Conservation (phyloP, 2,329 filamentous ascomycete species). For the Pseudogymnoascus sp. region DNA sequence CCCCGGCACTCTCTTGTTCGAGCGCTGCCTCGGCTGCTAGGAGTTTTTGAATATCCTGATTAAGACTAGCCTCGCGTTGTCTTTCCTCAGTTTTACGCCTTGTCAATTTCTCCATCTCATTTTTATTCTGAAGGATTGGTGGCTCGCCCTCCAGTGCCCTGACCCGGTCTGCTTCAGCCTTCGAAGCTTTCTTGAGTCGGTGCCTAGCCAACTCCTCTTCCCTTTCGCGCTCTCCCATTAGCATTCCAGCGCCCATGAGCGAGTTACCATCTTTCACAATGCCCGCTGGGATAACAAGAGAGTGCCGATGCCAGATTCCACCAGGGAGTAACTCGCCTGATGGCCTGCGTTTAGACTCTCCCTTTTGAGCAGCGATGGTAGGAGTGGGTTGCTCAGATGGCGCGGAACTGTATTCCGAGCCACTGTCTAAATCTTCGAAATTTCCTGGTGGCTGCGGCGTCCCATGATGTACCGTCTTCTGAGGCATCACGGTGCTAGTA, state of each 20-base stretch:
- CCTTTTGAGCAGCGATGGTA: not conserved
- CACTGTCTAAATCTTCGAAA: not conserved
- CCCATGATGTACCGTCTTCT: not conserved
- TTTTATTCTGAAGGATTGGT: not conserved
- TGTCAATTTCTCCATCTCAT: not conserved
- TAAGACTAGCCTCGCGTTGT: not conserved
- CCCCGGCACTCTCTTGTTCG: not conserved
- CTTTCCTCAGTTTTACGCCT: constrained; percentile 5
- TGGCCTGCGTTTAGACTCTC: not conserved
- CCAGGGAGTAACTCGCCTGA: not conserved
- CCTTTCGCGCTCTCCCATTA: not conserved
- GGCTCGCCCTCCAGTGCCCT: not conserved
- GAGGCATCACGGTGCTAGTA: not conserved
- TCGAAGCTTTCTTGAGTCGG: not conserved
- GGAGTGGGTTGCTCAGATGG: not conserved
- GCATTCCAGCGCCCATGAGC: constrained; percentile 1
- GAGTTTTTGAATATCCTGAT: constrained; percentile 4
- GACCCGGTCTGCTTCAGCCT: not conserved
- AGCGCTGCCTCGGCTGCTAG: not conserved
- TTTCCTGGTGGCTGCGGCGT: constrained; percentile 1
- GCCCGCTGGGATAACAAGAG: constrained; percentile 2
- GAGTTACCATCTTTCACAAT: not conserved
- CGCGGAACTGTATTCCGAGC: not conserved
- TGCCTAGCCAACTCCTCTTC: not conserved
- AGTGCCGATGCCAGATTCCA: constrained; percentile 1